Evolutionary conservation across 306 rosid species (phyloP), one percentile per base, ranked within the genome.

Genomic region (Sesbania bispinosa): DNA sequence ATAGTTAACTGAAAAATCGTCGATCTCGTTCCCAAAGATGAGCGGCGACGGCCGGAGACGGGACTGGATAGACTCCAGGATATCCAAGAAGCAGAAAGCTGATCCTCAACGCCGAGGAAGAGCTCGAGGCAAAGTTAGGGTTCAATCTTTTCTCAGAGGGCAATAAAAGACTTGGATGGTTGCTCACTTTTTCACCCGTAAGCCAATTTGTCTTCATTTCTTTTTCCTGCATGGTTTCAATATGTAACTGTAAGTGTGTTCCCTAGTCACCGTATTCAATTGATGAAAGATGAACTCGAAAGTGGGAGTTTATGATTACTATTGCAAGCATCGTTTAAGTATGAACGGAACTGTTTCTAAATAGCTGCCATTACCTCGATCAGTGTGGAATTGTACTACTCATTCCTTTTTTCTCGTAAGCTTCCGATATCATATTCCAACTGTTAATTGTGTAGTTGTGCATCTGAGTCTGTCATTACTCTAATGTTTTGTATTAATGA

Each of bases 121-220:
- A 87, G 72, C 87, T 91, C 61, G 97, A 94, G 78, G 79, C 95
- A 0, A 94, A 87, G 64, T 81, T 94, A 73, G 98, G 92, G 57
- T 87, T 86, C 75, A 95, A 86, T 80, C 58, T 80, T 1, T 94
- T 94, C 85, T 81, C 96, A 0, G 97, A 94, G 76, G 97, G 98
- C 5, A 92, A 94, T 5, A 89, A 82, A 32, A 79, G 97, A 36
- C 98, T 94, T 29, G 98, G 98, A 35, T 94, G 98, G 98, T 67
- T 94, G 60, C 96, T 94, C 24, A 91, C 83, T 21, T 86, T 86
- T 16, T 80, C 92, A 15, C 36, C 97, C 0, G 98, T 94, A 86
- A 89, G 92, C 77, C n/a, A 33, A 33, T 77, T 77, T 5, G 1
- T 3, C 3, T 38, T 42, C 32, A 33, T 2, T 33, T 47, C n/a